Conservation (phyloP, 2,329 filamentous ascomycete genomes). For the Alternaria conjuncta region DNA sequence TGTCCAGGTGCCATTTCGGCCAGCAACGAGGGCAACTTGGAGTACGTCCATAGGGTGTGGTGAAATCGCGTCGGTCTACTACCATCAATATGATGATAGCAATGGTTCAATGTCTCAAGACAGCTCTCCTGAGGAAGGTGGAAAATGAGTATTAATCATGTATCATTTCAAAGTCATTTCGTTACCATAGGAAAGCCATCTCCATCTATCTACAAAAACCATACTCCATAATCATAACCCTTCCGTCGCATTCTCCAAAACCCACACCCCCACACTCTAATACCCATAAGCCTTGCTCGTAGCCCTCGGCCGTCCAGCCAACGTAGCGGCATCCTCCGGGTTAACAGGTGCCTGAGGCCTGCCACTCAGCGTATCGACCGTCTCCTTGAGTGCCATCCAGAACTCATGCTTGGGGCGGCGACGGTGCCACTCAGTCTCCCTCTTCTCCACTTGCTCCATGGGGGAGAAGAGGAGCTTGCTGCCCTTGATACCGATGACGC, state of each 20-base stretch:
- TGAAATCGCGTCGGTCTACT: too few species aligned
- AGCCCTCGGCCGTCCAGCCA: conserved; percentile 23
- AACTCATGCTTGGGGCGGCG: conserved; percentile 82
- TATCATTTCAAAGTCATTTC: background rate
- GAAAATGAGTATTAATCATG: background rate
- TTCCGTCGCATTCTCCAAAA: background rate
- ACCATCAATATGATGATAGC: too few species aligned
- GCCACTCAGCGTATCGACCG: conserved; percentile 85
- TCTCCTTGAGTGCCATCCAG: conserved; percentile 80
- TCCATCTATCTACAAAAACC: conserved; percentile 11
- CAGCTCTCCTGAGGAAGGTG: too few species aligned
- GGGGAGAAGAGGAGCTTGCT: conserved; percentile 86
- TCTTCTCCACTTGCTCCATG: conserved; percentile 79
- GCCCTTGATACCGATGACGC: conserved; percentile 91
- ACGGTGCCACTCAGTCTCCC: conserved; percentile 91
- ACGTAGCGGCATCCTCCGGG: conserved; percentile 27
- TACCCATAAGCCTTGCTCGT: background rate
- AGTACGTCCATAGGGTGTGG: too few species aligned
- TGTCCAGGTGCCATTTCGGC: background rate
- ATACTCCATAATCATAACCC: conserved; percentile 3
- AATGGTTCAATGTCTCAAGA: too few species aligned
- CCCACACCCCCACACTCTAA: background rate
- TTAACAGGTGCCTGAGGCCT: conserved; percentile 26
- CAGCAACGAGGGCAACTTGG: too few species aligned
- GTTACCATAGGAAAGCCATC: background rate